Evolutionary conservation across 2,329 filamentous ascomycete species (phyloP).

Genomic region (Pseudogymnoascus sp.): DNA sequence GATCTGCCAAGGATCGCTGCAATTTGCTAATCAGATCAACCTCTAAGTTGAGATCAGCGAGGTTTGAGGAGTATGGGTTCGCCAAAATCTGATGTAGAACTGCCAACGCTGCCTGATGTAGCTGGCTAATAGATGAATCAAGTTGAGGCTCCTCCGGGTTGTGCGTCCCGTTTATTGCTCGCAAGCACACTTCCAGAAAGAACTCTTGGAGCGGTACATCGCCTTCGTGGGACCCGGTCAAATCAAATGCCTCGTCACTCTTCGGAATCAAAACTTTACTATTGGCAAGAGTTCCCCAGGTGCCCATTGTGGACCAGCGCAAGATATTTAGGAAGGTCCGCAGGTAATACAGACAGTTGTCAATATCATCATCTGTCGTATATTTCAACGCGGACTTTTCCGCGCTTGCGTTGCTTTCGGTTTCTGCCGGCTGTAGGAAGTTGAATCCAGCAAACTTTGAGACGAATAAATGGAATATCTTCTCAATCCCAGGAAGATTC

Average conservation of each 20-base stretch:
- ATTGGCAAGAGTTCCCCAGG: conserved; percentile 64
- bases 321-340: conserved; percentile 68
- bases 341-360: conserved; percentile 72
- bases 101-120: conserved; percentile 64
- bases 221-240: conserved; percentile 47
- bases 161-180: conserved; percentile 46
- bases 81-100: conserved; percentile 64
- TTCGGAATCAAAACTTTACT: conserved; percentile 46
- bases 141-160: conserved; percentile 32
- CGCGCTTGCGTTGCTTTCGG: conserved; percentile 13
- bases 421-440: conserved; percentile 39
- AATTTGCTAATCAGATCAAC: conserved; percentile 63
- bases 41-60: conserved; percentile 63
- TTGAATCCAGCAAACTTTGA: conserved; percentile 49
- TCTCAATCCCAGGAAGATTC: conserved; percentile 54
- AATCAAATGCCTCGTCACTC: conserved; percentile 37
- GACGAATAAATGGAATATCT: conserved; percentile 54
- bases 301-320: conserved; percentile 57
- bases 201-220: conserved; percentile 60
- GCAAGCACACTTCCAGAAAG: conserved; percentile 58
- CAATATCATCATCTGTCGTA: conserved; percentile 59
- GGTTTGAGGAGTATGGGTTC: conserved; percentile 51
- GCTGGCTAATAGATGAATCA: conserved; percentile 50
- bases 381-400: conserved; percentile 28
- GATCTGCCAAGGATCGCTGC: conserved; percentile 48